Evolutionary conservation across 176 grass and related monocot species (phyloP), one percentile per base, ranked within the genome.

Genomic region (Rhynchospora pubera): DNA sequence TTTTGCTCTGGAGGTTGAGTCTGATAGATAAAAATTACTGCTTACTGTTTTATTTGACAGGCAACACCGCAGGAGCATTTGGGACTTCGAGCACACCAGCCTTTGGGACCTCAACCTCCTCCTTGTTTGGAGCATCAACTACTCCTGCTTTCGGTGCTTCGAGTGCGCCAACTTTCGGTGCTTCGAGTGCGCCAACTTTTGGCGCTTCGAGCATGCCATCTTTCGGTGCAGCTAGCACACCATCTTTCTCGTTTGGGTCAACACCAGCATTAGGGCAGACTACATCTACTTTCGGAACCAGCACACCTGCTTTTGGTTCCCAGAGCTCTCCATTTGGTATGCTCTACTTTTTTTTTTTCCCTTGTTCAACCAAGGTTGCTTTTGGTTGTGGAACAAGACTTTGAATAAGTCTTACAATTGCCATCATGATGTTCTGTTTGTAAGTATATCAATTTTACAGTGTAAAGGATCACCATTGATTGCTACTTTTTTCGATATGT

Each of bases 191-290:
- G n/a, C n/a, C n/a, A n/a, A n/a, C n/a, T n/a, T n/a, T n/a, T n/a
- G n/a, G n/a, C n/a, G n/a, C n/a, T n/a, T n/a, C 92, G 24, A 92
- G 77, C 76, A 82, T 81, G 63, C 85, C 92, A 77, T 53, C 86
- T 34, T 97, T 97, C 88, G 94, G 94, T 71, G 72, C 87, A 52
- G 83, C 89, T 76, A 79, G 73, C 62, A 86, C 67, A 6, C 74
- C 87, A 58, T 61, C 89, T 70, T 93, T 97, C 82, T 85, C 85
- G 79, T 97, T 97, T 89, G 91, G 94, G n/a, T 89, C 95, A 11
- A 83, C 88, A 5, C 87, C 88, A 26, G 82, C 92, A 24, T 91
- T 92, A 77, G 92, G 87, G 26, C 95, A 98, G 85, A 83, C 92
- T 12, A 14, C 84, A 42, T 71, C 89, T 69, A 43, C 92, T 57